Percentiles rank a stretch among this genome's conserved stretches.
Conservation (phyloP, 2,329 filamentous ascomycete species). For the Clonostachys sp. region DNA sequence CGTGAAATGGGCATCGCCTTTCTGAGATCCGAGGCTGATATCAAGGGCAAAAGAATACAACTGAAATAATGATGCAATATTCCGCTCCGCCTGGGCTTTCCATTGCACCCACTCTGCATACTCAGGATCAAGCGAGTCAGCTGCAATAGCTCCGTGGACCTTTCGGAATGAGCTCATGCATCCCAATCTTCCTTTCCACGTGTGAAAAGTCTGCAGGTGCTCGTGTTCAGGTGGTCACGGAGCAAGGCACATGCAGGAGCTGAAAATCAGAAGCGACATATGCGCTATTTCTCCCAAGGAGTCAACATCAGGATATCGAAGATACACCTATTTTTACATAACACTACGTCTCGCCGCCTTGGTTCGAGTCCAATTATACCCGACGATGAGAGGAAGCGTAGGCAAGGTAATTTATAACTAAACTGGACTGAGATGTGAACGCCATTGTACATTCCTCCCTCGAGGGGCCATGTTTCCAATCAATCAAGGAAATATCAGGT, state of each 20-base stretch:
- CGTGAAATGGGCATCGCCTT: constrained; percentile 3
- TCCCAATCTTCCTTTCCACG: constrained; percentile 4
- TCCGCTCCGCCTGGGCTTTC: constrained; percentile 1
- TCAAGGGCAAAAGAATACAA: constrained; percentile 3
- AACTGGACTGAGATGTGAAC: too few relatives aligned
- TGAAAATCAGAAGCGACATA: too few relatives aligned
- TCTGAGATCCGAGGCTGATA: constrained; percentile 3
- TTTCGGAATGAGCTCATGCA: constrained; percentile 5
- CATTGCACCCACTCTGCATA: background rate
- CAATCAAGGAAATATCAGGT: too few relatives aligned
- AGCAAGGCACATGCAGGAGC: background rate
- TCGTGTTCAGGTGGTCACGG: constrained; percentile 2
- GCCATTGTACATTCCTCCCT: too few relatives aligned
- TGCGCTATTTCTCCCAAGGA: too few relatives aligned
- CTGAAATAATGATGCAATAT: constrained; percentile 3
- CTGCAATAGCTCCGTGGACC: constrained; percentile 4
- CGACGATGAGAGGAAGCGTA: too few relatives aligned
- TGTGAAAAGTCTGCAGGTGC: constrained; percentile 3
- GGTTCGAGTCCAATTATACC: too few relatives aligned
- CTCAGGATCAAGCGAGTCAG: constrained; percentile 2
- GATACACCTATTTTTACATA: too few relatives aligned
- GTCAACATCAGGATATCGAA: too few relatives aligned
- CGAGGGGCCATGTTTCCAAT: too few relatives aligned
- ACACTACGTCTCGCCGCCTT: too few relatives aligned
- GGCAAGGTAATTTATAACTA: too few relatives aligned